These are phyloP conservation scores for Massarina eburnea DNA, from an alignment of 2,329 filamentous ascomycete species.

Conservation along the genomic window DNA sequence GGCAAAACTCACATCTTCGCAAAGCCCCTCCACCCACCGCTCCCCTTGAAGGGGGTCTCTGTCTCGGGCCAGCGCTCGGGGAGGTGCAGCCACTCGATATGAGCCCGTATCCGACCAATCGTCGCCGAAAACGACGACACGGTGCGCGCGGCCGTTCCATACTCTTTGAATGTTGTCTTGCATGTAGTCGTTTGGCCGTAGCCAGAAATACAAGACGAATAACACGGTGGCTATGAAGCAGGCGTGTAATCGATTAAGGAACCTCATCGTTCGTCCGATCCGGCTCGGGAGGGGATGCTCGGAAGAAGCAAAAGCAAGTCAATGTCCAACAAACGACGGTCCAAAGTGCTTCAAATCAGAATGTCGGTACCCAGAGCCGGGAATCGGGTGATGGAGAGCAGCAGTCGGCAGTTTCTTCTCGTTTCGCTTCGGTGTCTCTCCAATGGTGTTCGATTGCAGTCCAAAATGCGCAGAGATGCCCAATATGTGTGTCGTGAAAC, in stretches of 20 bases:
- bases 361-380: no score
- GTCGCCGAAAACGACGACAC: conserved; percentile 43
- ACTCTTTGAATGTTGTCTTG: conserved; percentile 28
- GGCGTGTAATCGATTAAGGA: conserved; percentile 32
- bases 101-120: conserved; percentile 43
- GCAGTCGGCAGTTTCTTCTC: no score
- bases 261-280: conserved; percentile 39
- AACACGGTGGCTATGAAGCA: conserved; percentile 27
- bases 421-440: no score
- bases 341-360: background rate
- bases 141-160: conserved; percentile 30
- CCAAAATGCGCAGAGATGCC: no score
- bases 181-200: conserved; percentile 28
- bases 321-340: background rate
- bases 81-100: conserved; percentile 36
- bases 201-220: conserved; percentile 36
- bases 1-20: conserved; percentile 32
- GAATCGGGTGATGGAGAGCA: no score
- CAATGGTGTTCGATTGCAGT: no score
- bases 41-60: conserved; percentile 34
- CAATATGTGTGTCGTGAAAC: conserved; percentile 6
- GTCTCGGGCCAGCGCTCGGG: conserved; percentile 17
- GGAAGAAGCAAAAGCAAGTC: background rate
- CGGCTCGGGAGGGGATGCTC: conserved; percentile 1
- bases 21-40: conserved; percentile 41